A percentile compares a stretch with the other conserved stretches of the same genome.
Conservation (phyloP, 75 land plant genomes). For the Cryptomeria japonica region DNA sequence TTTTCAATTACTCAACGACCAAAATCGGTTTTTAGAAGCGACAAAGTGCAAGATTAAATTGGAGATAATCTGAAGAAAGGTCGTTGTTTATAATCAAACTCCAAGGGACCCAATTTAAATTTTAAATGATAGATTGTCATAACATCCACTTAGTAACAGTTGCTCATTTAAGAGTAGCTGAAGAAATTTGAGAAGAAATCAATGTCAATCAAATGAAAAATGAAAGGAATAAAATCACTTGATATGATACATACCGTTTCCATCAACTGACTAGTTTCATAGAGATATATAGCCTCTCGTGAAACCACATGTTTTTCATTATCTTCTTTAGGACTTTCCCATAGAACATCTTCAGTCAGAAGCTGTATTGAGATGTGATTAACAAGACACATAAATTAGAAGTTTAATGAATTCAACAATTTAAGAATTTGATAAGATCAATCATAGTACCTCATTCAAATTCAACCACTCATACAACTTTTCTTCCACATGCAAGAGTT, state of each 20-base stretch:
- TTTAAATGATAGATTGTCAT: neutral
- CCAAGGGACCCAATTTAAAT: neutral
- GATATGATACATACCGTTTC: neutral
- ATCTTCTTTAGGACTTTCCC: neutral
- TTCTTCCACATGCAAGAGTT: neutral
- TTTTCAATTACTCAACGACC: neutral
- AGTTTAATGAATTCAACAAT: neutral
- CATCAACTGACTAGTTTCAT: neutral
- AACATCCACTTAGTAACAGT: neutral
- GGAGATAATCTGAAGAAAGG: neutral
- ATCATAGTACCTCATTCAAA: slow-evolving; percentile 8
- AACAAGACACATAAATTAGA: neutral
- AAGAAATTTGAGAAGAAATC: neutral
- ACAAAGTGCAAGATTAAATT: neutral
- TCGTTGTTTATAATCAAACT: neutral
- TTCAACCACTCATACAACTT: slow-evolving; percentile 7
- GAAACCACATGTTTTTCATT: neutral
- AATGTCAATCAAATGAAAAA: neutral
- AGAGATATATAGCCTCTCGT: neutral
- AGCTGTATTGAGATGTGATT: neutral
- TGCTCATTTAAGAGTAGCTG: neutral
- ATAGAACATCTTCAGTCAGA: neutral
- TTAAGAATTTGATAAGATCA: neutral
- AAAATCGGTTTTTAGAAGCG: neutral
- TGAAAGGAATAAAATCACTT: neutral